These are phyloP conservation scores for Boletellus sp. DNA, from an alignment of 1,284 basidiomycete species.

Conservation along the genomic window DNA sequence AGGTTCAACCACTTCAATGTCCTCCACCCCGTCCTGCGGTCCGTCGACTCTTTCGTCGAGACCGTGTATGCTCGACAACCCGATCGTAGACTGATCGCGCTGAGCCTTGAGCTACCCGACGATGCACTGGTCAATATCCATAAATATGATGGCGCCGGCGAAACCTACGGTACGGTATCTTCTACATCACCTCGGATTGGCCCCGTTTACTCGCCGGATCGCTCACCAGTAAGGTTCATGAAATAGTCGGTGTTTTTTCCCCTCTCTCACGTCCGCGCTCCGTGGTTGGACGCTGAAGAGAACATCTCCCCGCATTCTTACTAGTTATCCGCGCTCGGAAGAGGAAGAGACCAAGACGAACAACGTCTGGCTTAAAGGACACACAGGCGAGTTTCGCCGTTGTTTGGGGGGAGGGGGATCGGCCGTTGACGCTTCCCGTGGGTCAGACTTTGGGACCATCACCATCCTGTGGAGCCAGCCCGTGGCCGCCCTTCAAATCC, in stretches of 20 bases:
- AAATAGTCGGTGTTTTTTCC: constrained; percentile 36
- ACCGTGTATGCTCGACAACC: not conserved
- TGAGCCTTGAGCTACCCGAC: constrained; percentile 59
- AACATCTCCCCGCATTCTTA: too few relatives aligned
- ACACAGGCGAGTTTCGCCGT: constrained; percentile 43
- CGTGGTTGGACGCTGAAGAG: too few relatives aligned
- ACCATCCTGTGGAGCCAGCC: constrained; percentile 63
- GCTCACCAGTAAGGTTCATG: constrained; percentile 44
- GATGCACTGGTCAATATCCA: constrained; percentile 53
- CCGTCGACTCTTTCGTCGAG: not conserved
- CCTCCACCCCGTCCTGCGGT: constrained; percentile 50
- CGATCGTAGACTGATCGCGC: constrained; percentile 44
- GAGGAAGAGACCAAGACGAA: constrained; percentile 56
- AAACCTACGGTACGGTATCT: constrained; percentile 43
- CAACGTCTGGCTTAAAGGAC: constrained; percentile 60
- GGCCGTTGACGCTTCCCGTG: not conserved
- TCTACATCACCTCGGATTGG: not conserved
- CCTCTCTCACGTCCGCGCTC: too few relatives aligned
- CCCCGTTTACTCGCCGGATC: constrained; percentile 5
- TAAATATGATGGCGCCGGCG: constrained; percentile 40
- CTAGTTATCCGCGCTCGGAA: constrained; percentile 42
- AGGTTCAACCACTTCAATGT: constrained; percentile 51
- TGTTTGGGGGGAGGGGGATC: not conserved
- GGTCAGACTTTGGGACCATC: constrained; percentile 55
- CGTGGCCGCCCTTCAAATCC: constrained; percentile 55